Percentiles rank a stretch among this genome's conserved stretches.
phyloP scores from a whole-genome alignment of 805 yeast species.

The Komagataella pastoris region DNA sequence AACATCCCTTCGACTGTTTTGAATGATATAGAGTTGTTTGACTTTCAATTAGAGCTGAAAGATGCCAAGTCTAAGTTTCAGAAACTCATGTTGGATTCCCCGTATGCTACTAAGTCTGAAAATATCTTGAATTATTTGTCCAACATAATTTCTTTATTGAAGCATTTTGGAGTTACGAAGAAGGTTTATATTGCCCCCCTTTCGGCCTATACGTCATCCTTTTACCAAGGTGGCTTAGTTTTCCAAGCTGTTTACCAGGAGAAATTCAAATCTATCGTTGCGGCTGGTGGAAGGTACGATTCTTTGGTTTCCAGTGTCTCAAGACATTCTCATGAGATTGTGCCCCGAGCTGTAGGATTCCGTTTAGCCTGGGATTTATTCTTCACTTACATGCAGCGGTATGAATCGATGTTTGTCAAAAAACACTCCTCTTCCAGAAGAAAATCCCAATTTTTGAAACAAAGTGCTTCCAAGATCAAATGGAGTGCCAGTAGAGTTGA shows the following conservation, averaged over 20 bases:
- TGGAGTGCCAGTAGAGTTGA: constrained; percentile 63
- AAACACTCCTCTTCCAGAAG: constrained; percentile 6
- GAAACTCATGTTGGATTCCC: constrained; percentile 65
- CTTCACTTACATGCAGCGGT: constrained; percentile 34
- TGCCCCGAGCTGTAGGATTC: constrained; percentile 72
- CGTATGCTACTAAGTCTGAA: constrained; percentile 45
- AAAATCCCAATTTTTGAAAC: constrained; percentile 21
- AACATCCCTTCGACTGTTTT: constrained; percentile 71
- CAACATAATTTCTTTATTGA: constrained; percentile 39
- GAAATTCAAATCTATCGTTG: constrained; percentile 37
- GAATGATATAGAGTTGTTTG: constrained; percentile 71
- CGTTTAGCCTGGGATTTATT: constrained; percentile 65
- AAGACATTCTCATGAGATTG: constrained; percentile 22
- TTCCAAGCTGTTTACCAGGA: constrained; percentile 73
- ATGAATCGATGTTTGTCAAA: constrained; percentile 22
- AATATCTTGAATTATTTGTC: constrained; percentile 48
- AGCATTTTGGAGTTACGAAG: constrained; percentile 44
- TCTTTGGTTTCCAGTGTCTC: constrained; percentile 53
- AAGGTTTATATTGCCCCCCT: constrained; percentile 63
- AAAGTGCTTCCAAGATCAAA: constrained; percentile 18
- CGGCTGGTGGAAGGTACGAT: constrained; percentile 94
- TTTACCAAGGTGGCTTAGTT: constrained; percentile 75
- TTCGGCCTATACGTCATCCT: constrained; percentile 69
- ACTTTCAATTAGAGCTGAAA: constrained; percentile 59
- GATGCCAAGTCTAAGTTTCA: constrained; percentile 49